Evolutionary conservation across 306 rosid genomes (phyloP).

Genomic region (Citrullus mucosospermus): DNA sequence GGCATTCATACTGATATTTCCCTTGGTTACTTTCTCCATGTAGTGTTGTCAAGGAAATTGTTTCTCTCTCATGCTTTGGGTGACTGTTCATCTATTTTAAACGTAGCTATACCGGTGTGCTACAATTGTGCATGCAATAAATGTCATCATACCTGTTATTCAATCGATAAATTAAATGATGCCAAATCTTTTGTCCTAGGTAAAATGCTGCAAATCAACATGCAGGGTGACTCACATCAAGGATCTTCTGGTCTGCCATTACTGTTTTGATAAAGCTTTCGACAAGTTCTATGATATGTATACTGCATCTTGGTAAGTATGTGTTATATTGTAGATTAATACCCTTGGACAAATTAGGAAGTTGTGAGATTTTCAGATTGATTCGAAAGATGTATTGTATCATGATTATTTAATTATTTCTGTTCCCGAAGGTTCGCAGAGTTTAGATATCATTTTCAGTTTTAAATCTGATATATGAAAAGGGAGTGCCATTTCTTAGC

Average conservation of each 20-base stretch:
- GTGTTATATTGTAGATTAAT: neutral
- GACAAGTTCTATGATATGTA: slow-evolving; percentile 85
- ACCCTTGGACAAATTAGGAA: neutral
- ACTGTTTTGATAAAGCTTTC: slow-evolving; percentile 75
- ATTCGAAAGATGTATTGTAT: neutral
- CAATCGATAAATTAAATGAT: slow-evolving; percentile 9
- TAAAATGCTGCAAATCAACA: slow-evolving; percentile 82
- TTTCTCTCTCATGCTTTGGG: neutral
- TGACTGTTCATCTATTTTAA: neutral
- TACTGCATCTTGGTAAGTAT: slow-evolving; percentile 66
- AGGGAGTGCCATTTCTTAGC: neutral
- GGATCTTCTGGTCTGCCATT: slow-evolving; percentile 66
- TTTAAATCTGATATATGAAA: neutral
- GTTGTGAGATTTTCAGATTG: neutral
- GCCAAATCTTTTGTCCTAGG: slow-evolving; percentile 27
- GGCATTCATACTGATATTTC: no score
- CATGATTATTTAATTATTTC: no score
- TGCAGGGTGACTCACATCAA: slow-evolving; percentile 68
- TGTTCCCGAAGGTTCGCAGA: neutral
- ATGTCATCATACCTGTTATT: neutral
- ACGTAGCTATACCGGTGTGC: neutral
- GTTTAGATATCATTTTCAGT: neutral
- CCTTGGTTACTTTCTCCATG: neutral
- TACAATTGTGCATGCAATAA: neutral
- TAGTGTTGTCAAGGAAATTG: neutral